A percentile compares a stretch with the other conserved stretches of the same genome.
phyloP scores from a whole-genome alignment of 371 early-diverging fungal genomes.

The Mucor indicus region DNA sequence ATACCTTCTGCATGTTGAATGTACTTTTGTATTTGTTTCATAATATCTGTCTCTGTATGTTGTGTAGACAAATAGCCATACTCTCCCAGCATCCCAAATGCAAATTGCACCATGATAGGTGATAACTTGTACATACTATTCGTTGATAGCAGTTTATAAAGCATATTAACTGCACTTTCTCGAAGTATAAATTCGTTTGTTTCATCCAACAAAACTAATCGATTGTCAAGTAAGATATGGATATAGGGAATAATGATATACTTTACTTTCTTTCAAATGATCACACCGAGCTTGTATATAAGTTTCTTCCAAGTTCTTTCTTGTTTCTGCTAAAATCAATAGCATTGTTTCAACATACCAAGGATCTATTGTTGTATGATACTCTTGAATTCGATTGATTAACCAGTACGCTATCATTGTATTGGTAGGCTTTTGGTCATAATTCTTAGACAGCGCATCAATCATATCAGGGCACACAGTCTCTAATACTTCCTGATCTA shows the following conservation, averaged over 20 bases:
- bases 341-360: conserved; percentile 21
- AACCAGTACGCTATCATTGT: conserved; percentile 21
- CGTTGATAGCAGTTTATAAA: conserved; percentile 3
- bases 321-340: conserved; percentile 7
- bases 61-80: conserved; percentile 23
- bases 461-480: conserved; percentile 3
- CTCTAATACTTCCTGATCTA: conserved; percentile 4
- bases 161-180: conserved; percentile 14
- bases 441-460: conserved; percentile 10
- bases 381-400: conserved; percentile 11
- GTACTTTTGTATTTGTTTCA: conserved; percentile 35
- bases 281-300: conserved; percentile 22
- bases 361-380: conserved; percentile 6
- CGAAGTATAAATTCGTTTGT: conserved; percentile 6
- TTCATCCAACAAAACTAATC: conserved; percentile 13
- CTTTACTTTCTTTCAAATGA: conserved; percentile 18
- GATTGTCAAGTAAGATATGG: neutral
- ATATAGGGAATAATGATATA: too few relatives aligned
- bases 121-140: conserved; percentile 4
- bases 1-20: conserved; percentile 29
- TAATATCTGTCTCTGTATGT: conserved; percentile 24
- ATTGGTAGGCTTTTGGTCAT: neutral
- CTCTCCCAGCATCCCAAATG: conserved; percentile 28
- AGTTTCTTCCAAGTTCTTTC: conserved; percentile 16
- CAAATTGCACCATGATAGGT: conserved; percentile 15